Percentiles rank a stretch among this genome's conserved stretches.
Conservation (phyloP, 148 eudicot species). For the Talinum fruticosum region DNA sequence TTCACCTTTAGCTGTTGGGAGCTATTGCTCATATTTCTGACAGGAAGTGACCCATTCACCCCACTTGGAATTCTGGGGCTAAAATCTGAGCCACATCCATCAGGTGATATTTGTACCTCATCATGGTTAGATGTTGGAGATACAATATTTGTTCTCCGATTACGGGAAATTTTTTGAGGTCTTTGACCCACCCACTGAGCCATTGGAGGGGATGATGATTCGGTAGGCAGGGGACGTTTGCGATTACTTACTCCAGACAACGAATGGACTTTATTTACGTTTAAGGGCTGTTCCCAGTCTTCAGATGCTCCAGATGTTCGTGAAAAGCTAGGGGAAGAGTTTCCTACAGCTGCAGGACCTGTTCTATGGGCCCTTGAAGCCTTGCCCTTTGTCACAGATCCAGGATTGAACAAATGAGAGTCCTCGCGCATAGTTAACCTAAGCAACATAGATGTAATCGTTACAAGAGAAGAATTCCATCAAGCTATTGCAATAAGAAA, state of each 20-base stretch:
- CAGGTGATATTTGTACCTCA: slow-evolving; percentile 54
- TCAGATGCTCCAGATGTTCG: slow-evolving; percentile 55
- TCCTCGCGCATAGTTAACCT: slow-evolving; percentile 76
- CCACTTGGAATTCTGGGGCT: slow-evolving; percentile 46
- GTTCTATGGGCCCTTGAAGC: slow-evolving; percentile 70
- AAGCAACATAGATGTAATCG: slow-evolving; percentile 16
- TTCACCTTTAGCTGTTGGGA: slow-evolving; percentile 53
- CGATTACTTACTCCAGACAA: slow-evolving; percentile 57
- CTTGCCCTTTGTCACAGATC: slow-evolving; percentile 66
- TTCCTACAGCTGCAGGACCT: slow-evolving; percentile 47
- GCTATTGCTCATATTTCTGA: slow-evolving; percentile 43
- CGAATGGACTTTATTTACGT: slow-evolving; percentile 49
- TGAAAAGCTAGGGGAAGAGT: slow-evolving; percentile 53
- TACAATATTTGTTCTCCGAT: slow-evolving; percentile 78
- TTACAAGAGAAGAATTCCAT: slow-evolving; percentile 6
- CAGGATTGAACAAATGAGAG: slow-evolving; percentile 36
- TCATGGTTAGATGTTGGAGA: slow-evolving; percentile 76
- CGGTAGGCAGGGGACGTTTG: slow-evolving; percentile 65
- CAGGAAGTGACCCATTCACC: slow-evolving; percentile 42
- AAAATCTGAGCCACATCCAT: slow-evolving; percentile 66
- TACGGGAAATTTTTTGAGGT: slow-evolving; percentile 83
- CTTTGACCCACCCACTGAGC: slow-evolving; percentile 93
- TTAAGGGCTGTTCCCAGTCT: slow-evolving; percentile 64
- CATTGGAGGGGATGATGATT: slow-evolving; percentile 71
- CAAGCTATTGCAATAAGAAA: background rate